A percentile compares a stretch with the other conserved stretches of the same genome.
phyloP scores from a whole-genome alignment of 73 alveolate genomes.

The Tetrahymena malaccensis region DNA sequence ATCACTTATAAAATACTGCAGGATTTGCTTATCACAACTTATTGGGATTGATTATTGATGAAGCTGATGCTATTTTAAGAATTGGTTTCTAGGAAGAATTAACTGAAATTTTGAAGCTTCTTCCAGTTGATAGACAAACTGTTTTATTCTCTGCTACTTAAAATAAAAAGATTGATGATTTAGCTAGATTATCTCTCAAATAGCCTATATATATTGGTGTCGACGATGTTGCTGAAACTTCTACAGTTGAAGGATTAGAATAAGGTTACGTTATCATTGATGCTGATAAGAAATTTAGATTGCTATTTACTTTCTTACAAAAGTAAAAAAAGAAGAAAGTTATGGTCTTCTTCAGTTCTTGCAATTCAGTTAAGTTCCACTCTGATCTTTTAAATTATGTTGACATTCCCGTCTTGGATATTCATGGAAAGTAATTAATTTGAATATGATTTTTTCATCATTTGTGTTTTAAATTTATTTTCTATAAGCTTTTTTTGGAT shows the following conservation, averaged over 20 bases:
- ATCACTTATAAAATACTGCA: conserved; percentile 95
- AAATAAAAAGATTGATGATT: conserved; percentile 92
- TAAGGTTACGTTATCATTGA: conserved; percentile 87
- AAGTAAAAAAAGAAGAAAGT: conserved; percentile 83
- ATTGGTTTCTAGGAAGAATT: conserved; percentile 98
- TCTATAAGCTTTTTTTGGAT: too few species aligned
- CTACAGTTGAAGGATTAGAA: conserved; percentile 75
- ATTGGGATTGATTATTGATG: conserved; percentile 93
- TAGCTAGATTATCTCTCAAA: conserved; percentile 79
- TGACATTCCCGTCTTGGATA: conserved; percentile 82
- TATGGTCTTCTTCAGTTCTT: conserved; percentile 89
- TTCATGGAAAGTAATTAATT: conserved; percentile 16
- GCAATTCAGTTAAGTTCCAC: conserved; percentile 94
- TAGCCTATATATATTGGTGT: conserved; percentile 79
- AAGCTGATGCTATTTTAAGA: conserved; percentile 97
- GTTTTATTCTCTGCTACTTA: conserved; percentile 96
- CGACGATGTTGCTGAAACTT: conserved; percentile 28
- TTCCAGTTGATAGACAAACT: conserved; percentile 95
- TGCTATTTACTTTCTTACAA: conserved; percentile 85
- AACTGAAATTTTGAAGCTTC: conserved; percentile 86
- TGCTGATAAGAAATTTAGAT: conserved; percentile 76
- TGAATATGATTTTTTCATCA: neutral
- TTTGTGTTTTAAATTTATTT: too few species aligned
- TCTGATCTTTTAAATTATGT: conserved; percentile 95
- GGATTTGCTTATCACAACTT: conserved; percentile 93